Percentiles rank a stretch among this genome's conserved stretches.
phyloP scores from a whole-genome alignment of 2,329 filamentous ascomycete genomes.

The Cryphonectria carpinicola region DNA sequence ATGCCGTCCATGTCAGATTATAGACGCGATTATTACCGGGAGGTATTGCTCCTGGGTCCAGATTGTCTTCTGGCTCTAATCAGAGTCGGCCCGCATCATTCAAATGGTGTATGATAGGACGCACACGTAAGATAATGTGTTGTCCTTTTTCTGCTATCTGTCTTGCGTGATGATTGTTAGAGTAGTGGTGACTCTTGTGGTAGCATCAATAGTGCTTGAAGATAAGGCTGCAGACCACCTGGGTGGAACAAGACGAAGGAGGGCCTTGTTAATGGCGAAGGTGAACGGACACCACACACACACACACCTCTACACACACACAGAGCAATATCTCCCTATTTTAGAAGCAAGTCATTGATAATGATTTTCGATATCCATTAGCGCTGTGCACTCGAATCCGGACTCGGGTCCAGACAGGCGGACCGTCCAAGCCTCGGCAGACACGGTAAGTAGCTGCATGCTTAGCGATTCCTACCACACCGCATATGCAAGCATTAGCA shows the following conservation, averaged over 20 bases:
- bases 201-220: neutral
- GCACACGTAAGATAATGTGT: neutral
- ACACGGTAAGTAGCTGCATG: neutral
- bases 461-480: neutral
- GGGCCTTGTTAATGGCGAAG: neutral
- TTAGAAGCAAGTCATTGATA: neutral
- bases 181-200: neutral
- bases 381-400: neutral
- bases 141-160: neutral
- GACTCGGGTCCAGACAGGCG: neutral
- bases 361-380: neutral
- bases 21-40: neutral
- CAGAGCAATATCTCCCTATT: neutral
- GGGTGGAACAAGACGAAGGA: neutral
- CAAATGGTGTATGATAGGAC: neutral
- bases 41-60: neutral
- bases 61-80: neutral
- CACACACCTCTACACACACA: neutral
- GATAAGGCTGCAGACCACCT: conserved; percentile 18
- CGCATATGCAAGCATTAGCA: neutral
- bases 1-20: conserved; percentile 1
- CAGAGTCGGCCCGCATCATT: neutral
- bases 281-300: neutral
- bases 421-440: conserved; percentile 9
- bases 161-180: conserved; percentile 2